Evolutionary conservation across 2,329 filamentous ascomycete genomes (phyloP), one percentile per base, ranked within the genome.

Genomic region (Claviceps purpurea): DNA sequence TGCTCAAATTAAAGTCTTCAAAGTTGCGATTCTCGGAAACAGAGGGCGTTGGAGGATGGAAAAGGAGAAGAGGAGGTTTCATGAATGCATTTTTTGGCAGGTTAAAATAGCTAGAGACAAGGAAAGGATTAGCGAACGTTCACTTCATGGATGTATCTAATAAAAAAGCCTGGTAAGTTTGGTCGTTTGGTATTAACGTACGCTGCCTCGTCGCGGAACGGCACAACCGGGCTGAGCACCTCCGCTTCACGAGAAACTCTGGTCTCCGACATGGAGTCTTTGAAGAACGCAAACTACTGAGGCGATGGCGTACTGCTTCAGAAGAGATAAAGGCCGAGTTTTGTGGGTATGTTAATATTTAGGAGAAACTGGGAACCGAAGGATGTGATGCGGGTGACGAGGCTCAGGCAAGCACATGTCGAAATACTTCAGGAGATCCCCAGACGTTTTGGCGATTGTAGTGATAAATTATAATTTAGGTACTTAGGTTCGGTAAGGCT

Each of bases 31-130:
- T n/a, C 11, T 47, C 51, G 22, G 49, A 8, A 39, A 34, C 26
- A 16, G 56, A 38, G 1, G 56, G 52, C 10, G 51, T 47, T 20
- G 55, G 48, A 37, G 58, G 50, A 16, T 55, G 50, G 18, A 59
- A 26, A 50, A 59, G 53, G 5, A 62, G 53, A 16, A 60, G 49
- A 1, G 56, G 53, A 2, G 62, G 49, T 0, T 55, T 41, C 16
- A 54, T 44, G 1, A 55, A 47, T 1, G 56, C 48, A 34, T 54
- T 51, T 3, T 57, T 50, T 4, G 63, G 58, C 20, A 68, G 56
- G 45, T 58, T 62, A 26, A 67, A 68, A 54, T 69, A 68, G 47
- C 66, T 68, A 45, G 5, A 4, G 37, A 30, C 0, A 11, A 34
- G 14, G 6, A 24, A 24, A 24, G 5, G 22, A 39, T 14, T 18